Percentiles rank a stretch among this genome's conserved stretches.
phyloP scores from a whole-genome alignment of 2,329 filamentous ascomycete genomes.

The Myriosclerotinia scirpicola region DNA sequence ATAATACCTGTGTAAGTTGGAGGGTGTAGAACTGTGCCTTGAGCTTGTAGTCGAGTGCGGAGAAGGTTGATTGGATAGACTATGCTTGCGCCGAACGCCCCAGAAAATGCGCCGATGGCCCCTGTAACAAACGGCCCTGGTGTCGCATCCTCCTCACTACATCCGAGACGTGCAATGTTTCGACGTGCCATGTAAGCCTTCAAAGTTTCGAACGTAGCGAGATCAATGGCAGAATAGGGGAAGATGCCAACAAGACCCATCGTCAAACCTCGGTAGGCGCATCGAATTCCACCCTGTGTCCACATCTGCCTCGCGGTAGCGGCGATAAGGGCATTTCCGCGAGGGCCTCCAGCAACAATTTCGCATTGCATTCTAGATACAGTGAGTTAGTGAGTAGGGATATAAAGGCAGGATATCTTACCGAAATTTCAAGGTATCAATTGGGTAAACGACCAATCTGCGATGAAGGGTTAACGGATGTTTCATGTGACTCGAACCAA shows the following conservation, averaged over 20 bases:
- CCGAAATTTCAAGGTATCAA: constrained; percentile 58
- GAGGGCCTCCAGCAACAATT: constrained; percentile 80
- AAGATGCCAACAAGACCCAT: constrained; percentile 97
- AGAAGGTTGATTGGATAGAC: constrained; percentile 96
- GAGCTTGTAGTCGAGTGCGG: constrained; percentile 86
- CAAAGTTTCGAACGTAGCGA: constrained; percentile 91
- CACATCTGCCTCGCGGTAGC: constrained; percentile 88
- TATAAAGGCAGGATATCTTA: constrained; percentile 24
- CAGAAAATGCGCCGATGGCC: constrained; percentile 85
- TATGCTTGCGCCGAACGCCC: constrained; percentile 86
- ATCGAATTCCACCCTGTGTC: constrained; percentile 67
- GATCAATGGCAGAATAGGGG: constrained; percentile 94
- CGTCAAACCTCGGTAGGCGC: constrained; percentile 88
- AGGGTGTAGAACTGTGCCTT: constrained; percentile 89
- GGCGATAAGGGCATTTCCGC: constrained; percentile 77
- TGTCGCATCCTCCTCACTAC: constrained; percentile 79
- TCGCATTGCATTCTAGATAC: constrained; percentile 75
- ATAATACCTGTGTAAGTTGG: constrained; percentile 86
- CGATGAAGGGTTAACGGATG: constrained; percentile 24
- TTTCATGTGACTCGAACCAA: constrained; percentile 8
- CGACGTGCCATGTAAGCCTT: constrained; percentile 72
- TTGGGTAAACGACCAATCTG: constrained; percentile 79
- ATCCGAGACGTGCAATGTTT: constrained; percentile 66
- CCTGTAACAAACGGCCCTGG: constrained; percentile 83
- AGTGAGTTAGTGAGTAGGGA: constrained; percentile 26